Conservation (phyloP, 225 moss, liverwort and hornwort species). For the Takakia lepidozioides region DNA sequence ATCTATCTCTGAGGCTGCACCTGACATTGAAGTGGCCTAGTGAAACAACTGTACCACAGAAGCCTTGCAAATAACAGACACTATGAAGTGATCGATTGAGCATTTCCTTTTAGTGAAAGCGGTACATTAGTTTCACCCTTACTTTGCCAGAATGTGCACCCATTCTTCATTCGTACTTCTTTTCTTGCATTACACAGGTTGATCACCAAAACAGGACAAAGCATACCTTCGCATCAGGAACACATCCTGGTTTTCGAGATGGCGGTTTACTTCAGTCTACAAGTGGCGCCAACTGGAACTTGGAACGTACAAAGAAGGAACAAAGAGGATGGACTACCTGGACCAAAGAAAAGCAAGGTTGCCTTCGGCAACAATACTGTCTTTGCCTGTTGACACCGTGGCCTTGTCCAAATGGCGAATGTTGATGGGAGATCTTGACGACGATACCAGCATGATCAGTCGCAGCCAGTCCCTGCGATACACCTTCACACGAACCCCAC, state of each 20-base stretch:
- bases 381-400: constrained; percentile 87
- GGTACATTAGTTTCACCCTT: no score
- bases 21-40: no score
- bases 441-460: constrained; percentile 87
- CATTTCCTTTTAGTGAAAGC: no score
- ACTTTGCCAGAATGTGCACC: no score
- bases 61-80: no score
- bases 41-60: no score
- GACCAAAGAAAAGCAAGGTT: constrained; percentile 95
- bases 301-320: neutral
- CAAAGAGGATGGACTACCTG: constrained; percentile 23
- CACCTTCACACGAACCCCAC: constrained; percentile 23
- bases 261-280: neutral
- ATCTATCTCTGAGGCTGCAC: no score
- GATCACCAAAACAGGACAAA: neutral
- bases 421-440: constrained; percentile 88
- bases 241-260: neutral
- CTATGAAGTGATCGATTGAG: no score
- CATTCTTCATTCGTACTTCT: no score
- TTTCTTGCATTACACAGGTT: no score
- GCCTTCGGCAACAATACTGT: constrained; percentile 94
- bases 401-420: constrained; percentile 97
- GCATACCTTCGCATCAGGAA: neutral
- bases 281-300: neutral
- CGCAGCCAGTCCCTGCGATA: constrained; percentile 93